Base-by-base conservation (phyloP, 1,284 basidiomycete species). In the Stygiomarasmius scandens region DNA sequence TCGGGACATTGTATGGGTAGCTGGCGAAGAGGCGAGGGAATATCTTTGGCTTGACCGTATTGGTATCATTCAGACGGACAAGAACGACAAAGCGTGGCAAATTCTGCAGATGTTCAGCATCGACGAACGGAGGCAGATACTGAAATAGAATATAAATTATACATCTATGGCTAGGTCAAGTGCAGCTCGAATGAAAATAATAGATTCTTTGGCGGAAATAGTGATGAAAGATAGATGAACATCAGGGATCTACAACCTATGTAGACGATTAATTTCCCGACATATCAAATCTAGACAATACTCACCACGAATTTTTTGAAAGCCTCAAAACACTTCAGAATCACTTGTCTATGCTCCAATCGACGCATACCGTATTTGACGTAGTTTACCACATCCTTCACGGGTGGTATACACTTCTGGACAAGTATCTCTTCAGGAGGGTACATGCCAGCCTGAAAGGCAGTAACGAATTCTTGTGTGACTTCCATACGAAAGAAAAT, bases 311-410 rank as follows among this genome's bases (percentile, higher is more conserved):
- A 32, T 32, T 32, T 32, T 32, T 66, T 71, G 55, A 74, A 71
- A 5, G 68, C 70, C 59, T 75, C 70, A 59, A 63, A 73, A 54
- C 73, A 74, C 1, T 49, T 56, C 19, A 77, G 55, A 14, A 74
- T 71, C 14, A 51, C 51, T 22, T 55, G 47, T 48, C 74, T 68
- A 51, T 69, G 72, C 51, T 75, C 72, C 25, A 74, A 59, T 43
- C 70, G 68, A 52, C 69, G 68, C 73, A 77, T 75, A 22, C 74
- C 72, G 49, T 73, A 69, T 49, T 58, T 69, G 25, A 23, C 53
- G 9, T 65, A 61, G 48, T 61, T 64, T 49, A 29, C 34, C 12
- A 32, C 29, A 32, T 12, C 12, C 29, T 32, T 5, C 10, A 55
- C 46, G 3, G 34, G 23, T 43, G 70, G 67, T 51, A 61, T 41